Evolutionary conservation across 305 asterid genomes (phyloP), one percentile per base, ranked within the genome.

Genomic region (Fraxinus angustifolia): DNA sequence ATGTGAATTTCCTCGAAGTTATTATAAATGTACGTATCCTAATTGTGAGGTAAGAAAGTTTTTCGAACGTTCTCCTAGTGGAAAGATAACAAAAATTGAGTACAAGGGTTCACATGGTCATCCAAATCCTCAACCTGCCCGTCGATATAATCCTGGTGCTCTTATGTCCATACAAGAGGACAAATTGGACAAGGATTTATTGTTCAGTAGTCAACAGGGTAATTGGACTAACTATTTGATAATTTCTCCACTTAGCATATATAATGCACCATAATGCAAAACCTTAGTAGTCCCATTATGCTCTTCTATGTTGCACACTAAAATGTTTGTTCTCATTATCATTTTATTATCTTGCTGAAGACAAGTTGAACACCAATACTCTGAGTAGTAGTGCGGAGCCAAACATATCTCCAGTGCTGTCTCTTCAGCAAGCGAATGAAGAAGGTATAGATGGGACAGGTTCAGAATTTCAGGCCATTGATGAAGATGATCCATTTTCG

Each of bases 81-180:
- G 99, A 79, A 94, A 92, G 75, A 93, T 96, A 38, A 96, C 97
- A 53, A 97, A 96, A 84, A 96, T 94, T 84, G 93, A 93, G 58
- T 96, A 94, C 86, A 96, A 93, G 90, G 99, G 98, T 73, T 90
- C 97, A 14, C 99, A 96, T 84, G 97, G 92, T 85, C 99, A 96
- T 86, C 98, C 97, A 60, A 94, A 96, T 86, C 99, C 97, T 76
- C 98, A 94, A 85, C 91, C 94, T 76, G 88, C 93, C 79, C 93
- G 97, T 28, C 87, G 98, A 78, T 87, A 94, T 86, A 89, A 91
- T 85, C 88, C 97, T 85, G 97, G 97, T 75, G 90, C 90, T 79
- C 91, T 92, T 83, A 60, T 87, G 88, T 81, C 97, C 81, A 88
- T 90, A 82, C 98, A 90, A 84, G 97, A 94, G 85, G 97, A 91